Evolutionary conservation across 2,329 filamentous ascomycete species (phyloP).

Genomic region (Ilyonectria destructans): DNA sequence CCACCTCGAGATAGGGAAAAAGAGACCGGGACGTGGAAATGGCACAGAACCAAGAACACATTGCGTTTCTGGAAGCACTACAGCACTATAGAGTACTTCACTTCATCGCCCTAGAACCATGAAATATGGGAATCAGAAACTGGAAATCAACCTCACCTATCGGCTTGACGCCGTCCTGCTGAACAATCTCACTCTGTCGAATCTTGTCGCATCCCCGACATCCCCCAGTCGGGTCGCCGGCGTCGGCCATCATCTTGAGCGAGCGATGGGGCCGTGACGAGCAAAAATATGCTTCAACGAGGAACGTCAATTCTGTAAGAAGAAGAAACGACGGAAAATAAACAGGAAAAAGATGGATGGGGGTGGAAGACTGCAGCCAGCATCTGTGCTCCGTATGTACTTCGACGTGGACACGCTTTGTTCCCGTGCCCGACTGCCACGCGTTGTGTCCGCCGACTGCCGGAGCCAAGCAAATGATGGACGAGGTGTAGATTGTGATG

Average conservation of each 20-base stretch:
- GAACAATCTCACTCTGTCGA: conserved; percentile 37
- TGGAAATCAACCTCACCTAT: conserved; percentile 3
- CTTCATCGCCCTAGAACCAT: no score
- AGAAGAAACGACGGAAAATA: background rate
- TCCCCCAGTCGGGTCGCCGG: conserved; percentile 6
- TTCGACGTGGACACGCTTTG: background rate
- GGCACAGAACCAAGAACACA: background rate
- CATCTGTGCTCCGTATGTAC: background rate
- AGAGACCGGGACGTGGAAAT: background rate
- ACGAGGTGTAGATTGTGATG: background rate
- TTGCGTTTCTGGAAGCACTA: background rate
- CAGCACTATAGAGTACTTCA: background rate
- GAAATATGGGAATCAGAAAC: background rate
- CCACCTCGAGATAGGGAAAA: conserved; percentile 10
- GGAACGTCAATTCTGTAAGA: background rate
- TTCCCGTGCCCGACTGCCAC: conserved; percentile 20
- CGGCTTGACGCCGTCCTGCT: conserved; percentile 31
- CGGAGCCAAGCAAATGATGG: conserved; percentile 3
- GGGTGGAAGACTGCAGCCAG: conserved; percentile 19
- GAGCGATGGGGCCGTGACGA: background rate
- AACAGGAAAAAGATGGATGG: background rate
- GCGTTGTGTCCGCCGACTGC: conserved; percentile 19
- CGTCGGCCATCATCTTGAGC: conserved; percentile 14
- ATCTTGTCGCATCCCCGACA: conserved; percentile 49
- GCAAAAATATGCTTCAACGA: background rate